Evolutionary conservation across 805 yeast species (phyloP), one percentile per base, ranked within the genome.

Genomic region (Metschnikowia cubensis): DNA sequence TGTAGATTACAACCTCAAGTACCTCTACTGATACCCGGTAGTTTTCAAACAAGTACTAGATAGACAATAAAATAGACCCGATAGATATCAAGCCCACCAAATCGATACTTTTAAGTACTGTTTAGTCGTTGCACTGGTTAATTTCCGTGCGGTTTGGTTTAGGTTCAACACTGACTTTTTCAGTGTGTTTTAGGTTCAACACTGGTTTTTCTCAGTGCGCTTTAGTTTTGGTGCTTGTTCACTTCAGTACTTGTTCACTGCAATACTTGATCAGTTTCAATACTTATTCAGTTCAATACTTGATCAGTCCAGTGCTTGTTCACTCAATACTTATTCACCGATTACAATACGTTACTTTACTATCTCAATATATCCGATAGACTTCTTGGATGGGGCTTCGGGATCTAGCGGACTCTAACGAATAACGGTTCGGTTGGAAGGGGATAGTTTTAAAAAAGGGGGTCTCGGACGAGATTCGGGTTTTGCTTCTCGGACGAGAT

Each of bases 341-440:
- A 52, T 54, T 54, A 54, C 57, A 50, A 52, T 50, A 52, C 48
- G 50, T 47, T 54, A 54, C 54, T 54, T 40, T 52, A 50, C 56
- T 47, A 48, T 53, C 57, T 37, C 42, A 44, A 35, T 18, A 35
- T 18, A 22, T 25, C 31, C 34, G 42, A 22, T 13, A 8, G 21
- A 39, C 21, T 39, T 25, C 15, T 25, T 29, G 42, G 21, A 39
- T 25, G 42, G 34, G 8, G 25, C 21, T 29, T 25, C 38, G 29
- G 18, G 25, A 10, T n/a, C 17, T 40, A 45, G 29, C 4, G 48
- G 48, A 42, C 34, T 33, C 41, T 20, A 37, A 31, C 17, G 41
- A 25, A 29, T 29, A 15, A 25, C 25, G 21, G 34, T 3, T 35
- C 37, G 37, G 17, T 10, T 39, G 34, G 33, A 25, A 8, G 8